Evolutionary conservation across 345 rosid genomes (phyloP).

Genomic region (Noccaea caerulescens): DNA sequence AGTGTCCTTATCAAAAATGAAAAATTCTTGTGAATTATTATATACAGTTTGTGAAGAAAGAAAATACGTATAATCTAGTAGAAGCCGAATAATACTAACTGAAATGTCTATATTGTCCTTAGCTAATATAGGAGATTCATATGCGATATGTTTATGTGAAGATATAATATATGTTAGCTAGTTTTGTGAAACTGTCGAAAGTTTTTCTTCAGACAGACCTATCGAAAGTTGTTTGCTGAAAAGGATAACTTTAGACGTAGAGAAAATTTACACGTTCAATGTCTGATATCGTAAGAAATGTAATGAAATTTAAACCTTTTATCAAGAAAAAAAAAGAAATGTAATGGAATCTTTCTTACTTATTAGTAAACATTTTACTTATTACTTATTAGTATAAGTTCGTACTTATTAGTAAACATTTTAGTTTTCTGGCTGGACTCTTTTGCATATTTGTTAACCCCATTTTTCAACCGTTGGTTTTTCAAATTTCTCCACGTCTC

Average conservation of each 20-base stretch:
- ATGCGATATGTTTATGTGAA: too few species aligned
- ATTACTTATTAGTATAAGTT: too few species aligned
- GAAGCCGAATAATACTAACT: background rate
- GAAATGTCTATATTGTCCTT: slow-evolving; percentile 21
- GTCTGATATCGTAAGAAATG: too few species aligned
- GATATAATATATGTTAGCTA: too few species aligned
- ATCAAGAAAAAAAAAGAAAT: too few species aligned
- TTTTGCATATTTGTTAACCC: background rate
- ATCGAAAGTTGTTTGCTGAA: background rate
- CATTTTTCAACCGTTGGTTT: background rate
- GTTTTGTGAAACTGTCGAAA: slow-evolving; percentile 5
- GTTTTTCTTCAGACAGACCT: too few species aligned
- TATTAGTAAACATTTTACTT: too few species aligned
- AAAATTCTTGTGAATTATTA: background rate
- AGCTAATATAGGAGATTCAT: background rate
- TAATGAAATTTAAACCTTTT: too few species aligned
- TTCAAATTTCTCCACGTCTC: background rate
- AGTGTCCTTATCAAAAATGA: slow-evolving; percentile 32
- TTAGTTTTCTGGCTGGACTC: background rate
- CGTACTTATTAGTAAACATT: too few species aligned
- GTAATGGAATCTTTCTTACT: too few species aligned
- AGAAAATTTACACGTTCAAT: background rate
- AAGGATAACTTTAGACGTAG: background rate
- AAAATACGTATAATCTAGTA: background rate
- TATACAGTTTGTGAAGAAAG: slow-evolving; percentile 1